A percentile compares a stretch with the other conserved stretches of the same genome.
phyloP scores from a whole-genome alignment of 805 yeast genomes.

The Maudiozyma bulderi region DNA sequence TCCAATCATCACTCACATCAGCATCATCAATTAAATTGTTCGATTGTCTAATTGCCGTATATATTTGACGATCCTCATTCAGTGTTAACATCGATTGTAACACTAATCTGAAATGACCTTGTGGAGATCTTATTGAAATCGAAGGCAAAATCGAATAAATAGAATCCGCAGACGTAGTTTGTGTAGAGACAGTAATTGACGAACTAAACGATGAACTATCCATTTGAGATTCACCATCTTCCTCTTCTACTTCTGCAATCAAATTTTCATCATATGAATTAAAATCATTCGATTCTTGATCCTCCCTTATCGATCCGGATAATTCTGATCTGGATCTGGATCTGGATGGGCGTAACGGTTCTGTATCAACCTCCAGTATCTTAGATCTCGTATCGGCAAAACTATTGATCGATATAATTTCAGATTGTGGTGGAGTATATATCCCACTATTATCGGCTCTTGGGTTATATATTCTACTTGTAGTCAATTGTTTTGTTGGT shows the following conservation, averaged over 20 bases:
- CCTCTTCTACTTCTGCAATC: not conserved
- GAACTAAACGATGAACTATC: conserved; percentile 3
- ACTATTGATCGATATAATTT: conserved; percentile 20
- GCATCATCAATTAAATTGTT: conserved; percentile 24
- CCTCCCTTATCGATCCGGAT: conserved; percentile 2
- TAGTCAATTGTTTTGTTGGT: not conserved
- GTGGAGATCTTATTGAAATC: conserved; percentile 22
- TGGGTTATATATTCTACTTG: not conserved
- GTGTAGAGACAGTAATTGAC: conserved; percentile 1
- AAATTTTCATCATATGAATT: not conserved
- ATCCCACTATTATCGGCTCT: not conserved
- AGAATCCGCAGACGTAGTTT: conserved; percentile 1
- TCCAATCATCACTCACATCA: conserved; percentile 33
- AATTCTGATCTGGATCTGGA: not conserved
- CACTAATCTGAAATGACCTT: conserved; percentile 27
- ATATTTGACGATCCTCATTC: conserved; percentile 19
- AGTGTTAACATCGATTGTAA: conserved; percentile 26
- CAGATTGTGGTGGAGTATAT: conserved; percentile 15
- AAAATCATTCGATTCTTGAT: conserved; percentile 1
- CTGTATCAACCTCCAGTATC: conserved; percentile 1
- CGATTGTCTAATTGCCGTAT: conserved; percentile 29
- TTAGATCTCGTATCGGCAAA: conserved; percentile 4
- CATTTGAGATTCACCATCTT: not conserved
- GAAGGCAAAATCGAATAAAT: conserved; percentile 24
- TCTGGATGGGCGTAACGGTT: not conserved